Conservation (phyloP, 805 yeast species). For the Zygosaccharomyces kombuchaensis region DNA sequence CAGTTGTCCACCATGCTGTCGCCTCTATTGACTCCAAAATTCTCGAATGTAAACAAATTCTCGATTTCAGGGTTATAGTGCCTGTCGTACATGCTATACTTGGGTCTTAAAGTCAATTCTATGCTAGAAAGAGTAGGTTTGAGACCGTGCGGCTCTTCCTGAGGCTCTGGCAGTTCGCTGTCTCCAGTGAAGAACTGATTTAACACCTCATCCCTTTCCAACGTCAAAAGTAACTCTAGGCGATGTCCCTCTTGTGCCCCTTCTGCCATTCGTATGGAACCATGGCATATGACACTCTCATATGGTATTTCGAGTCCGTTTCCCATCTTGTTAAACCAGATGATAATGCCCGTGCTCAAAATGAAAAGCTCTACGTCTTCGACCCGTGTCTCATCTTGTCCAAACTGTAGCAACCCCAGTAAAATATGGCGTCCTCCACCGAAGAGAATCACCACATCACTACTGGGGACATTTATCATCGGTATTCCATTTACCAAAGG, state of each 20-base stretch:
- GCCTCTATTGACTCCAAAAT: slow-evolving; percentile 40
- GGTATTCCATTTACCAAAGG: slow-evolving; percentile 20
- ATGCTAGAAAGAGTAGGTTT: slow-evolving; percentile 21
- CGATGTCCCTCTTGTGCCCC: slow-evolving; percentile 26
- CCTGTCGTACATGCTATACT: slow-evolving; percentile 35
- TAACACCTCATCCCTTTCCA: slow-evolving; percentile 27
- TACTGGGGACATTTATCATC: slow-evolving; percentile 14
- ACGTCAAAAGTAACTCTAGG: slow-evolving; percentile 25
- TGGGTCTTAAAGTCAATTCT: slow-evolving; percentile 38
- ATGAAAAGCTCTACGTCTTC: slow-evolving; percentile 37
- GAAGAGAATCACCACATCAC: slow-evolving; percentile 34
- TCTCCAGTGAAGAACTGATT: slow-evolving; percentile 23
- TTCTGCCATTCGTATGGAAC: slow-evolving; percentile 15
- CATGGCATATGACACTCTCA: slow-evolving; percentile 32
- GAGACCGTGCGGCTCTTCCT: background rate
- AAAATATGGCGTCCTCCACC: slow-evolving; percentile 42
- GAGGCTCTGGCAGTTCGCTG: background rate
- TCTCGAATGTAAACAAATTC: slow-evolving; percentile 35
- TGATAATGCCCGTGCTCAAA: slow-evolving; percentile 34
- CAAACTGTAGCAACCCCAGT: slow-evolving; percentile 18
- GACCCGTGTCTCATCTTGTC: slow-evolving; percentile 7
- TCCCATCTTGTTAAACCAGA: slow-evolving; percentile 38
- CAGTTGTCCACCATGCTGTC: slow-evolving; percentile 38
- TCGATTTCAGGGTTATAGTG: slow-evolving; percentile 36
- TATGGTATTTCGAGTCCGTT: slow-evolving; percentile 39